Conservation (phyloP, 495 filamentous ascomycete species). For the Penicillium maclennaniae region DNA sequence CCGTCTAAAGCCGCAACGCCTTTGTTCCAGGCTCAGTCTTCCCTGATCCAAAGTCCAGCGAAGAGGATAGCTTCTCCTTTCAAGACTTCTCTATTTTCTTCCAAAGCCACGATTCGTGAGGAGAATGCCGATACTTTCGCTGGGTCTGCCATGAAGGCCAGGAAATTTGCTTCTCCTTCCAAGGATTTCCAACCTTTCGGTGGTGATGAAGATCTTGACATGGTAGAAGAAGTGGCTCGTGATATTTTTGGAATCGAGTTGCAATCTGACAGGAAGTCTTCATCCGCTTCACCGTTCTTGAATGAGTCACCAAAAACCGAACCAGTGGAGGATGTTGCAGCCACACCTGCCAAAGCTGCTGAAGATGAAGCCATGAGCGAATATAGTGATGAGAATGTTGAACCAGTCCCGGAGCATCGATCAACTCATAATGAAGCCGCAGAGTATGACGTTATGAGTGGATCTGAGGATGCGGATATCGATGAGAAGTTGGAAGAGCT, state of each 20-base stretch:
- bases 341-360: background rate
- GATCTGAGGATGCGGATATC: background rate
- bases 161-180: background rate
- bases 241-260: constrained; percentile 28
- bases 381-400: background rate
- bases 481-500: constrained; percentile 11
- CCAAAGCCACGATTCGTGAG: constrained; percentile 3
- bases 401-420: background rate
- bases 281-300: constrained; percentile 6
- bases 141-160: background rate
- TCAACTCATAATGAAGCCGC: background rate
- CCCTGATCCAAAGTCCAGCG: constrained; percentile 43
- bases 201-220: constrained; percentile 16
- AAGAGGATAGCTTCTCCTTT: constrained; percentile 41
- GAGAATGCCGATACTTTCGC: background rate
- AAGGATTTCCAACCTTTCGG: background rate
- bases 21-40: constrained; percentile 28
- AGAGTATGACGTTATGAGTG: background rate
- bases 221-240: constrained; percentile 27
- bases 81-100: constrained; percentile 27
- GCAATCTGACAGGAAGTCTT: constrained; percentile 6
- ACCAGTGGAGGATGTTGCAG: background rate
- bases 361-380: background rate
- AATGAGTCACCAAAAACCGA: background rate
- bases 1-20: constrained; percentile 28